Evolutionary conservation across 768 basidiomycete genomes (phyloP).

Genomic region (Collybia sordida): DNA sequence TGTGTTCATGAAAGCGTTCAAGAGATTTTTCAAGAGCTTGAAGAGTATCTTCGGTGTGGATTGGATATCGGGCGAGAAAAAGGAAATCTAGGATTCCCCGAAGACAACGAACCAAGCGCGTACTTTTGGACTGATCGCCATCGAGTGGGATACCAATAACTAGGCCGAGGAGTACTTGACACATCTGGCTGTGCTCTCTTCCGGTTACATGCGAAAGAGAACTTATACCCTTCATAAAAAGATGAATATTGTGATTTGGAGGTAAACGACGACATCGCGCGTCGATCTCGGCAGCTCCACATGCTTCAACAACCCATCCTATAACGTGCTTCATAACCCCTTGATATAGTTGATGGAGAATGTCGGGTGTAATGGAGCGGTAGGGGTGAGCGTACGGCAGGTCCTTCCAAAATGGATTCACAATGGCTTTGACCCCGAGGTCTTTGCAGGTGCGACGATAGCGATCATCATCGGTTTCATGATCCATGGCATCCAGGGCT

Average conservation of each 20-base stretch:
- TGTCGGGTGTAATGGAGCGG: conserved; percentile 27
- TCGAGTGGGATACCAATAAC: conserved; percentile 15
- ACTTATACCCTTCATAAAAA: conserved; percentile 35
- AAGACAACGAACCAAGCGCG: conserved; percentile 7
- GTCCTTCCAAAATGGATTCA: conserved; percentile 22
- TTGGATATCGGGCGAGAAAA: conserved; percentile 23
- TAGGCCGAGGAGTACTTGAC: conserved; percentile 26
- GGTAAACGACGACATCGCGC: conserved; percentile 28
- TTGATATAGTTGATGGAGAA: conserved; percentile 37
- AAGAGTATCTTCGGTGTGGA: conserved; percentile 25
- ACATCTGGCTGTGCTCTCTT: too few relatives aligned
- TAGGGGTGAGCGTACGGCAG: conserved; percentile 26
- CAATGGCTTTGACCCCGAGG: not conserved
- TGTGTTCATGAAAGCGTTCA: conserved; percentile 24
- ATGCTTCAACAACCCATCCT: too few relatives aligned
- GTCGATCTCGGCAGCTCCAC: too few relatives aligned
- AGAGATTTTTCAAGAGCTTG: conserved; percentile 20
- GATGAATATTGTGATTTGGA: conserved; percentile 30
- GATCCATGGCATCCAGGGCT: too few relatives aligned
- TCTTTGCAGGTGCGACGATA: too few relatives aligned
- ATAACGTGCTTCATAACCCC: too few relatives aligned
- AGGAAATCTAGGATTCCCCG: too few relatives aligned
- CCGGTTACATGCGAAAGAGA: conserved; percentile 36
- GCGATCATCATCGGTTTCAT: too few relatives aligned
- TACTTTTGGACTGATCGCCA: conserved; percentile 4